Evolutionary conservation across 2,329 filamentous ascomycete species (phyloP).

Genomic region (Alternaria sp.): DNA sequence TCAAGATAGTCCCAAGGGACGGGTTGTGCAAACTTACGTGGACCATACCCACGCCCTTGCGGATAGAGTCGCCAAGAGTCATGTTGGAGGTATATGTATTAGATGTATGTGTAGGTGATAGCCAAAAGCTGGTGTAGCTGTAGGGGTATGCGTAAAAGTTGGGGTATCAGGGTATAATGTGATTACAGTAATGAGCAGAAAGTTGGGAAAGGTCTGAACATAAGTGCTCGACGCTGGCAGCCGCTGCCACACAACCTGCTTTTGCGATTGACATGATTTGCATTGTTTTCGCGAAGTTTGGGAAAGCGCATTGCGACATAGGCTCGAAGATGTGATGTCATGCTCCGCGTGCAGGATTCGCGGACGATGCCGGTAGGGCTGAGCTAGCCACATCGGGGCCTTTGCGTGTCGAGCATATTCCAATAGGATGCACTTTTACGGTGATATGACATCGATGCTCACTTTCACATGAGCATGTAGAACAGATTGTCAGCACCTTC

Average conservation of each 20-base stretch:
- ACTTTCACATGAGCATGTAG: background rate
- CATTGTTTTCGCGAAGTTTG: constrained; percentile 13
- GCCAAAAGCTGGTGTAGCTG: background rate
- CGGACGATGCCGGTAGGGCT: constrained; percentile 8
- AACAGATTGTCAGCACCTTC: background rate
- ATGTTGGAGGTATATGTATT: constrained; percentile 23
- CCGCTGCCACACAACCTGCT: constrained; percentile 9
- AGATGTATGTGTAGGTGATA: constrained; percentile 2
- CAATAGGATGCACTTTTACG: background rate
- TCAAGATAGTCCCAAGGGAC: background rate
- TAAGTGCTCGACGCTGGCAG: constrained; percentile 11
- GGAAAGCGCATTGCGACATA: constrained; percentile 25
- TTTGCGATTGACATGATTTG: constrained; percentile 23
- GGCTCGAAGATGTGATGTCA: constrained; percentile 23
- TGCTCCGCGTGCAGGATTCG: constrained; percentile 7
- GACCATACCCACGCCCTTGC: constrained; percentile 46
- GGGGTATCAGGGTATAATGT: background rate
- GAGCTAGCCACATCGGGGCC: constrained; percentile 8
- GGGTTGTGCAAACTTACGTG: constrained; percentile 37
- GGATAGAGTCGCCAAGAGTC: constrained; percentile 44
- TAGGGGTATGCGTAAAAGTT: constrained; percentile 9
- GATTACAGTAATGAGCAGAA: background rate
- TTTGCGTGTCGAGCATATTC: background rate
- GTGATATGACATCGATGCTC: background rate
- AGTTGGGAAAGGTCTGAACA: background rate